Base-by-base conservation (phyloP, 768 basidiomycete species). In the Naganishia friedmannii region DNA sequence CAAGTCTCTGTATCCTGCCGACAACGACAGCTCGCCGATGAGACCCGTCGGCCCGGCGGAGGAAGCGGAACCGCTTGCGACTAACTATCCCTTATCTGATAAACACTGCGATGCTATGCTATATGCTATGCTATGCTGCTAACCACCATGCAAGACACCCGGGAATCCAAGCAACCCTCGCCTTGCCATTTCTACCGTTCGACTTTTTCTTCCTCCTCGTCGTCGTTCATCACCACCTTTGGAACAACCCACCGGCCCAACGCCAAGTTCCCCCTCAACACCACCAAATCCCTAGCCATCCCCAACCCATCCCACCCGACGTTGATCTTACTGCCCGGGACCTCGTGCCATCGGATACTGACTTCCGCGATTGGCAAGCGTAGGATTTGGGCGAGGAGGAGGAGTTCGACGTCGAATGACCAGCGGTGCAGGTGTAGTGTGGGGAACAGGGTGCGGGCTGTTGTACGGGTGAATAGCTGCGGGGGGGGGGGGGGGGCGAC, bases 361-460 rank as follows among this genome's bases (percentile, higher is more conserved):
- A 96, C 91, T 78, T 97, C 94, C 8, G 81, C 85, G 1, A 93
- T 89, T 1, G 92, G 90, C 69, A 96, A 89, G 10, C 84, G 76
- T 48, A 90, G 83, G 78, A 89, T 86, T 77, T 91, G 89, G 10
- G 93, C 92, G 46, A 94, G 85, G 12, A 96, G 84, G 23, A 97
- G 84, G 5, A 96, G 86, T 80, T 97, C 94, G 69, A 96, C 93
- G 81, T 97, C 94, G 76, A 97, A 97, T 79, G 95, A 93, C 94
- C 94, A 97, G 0, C 90, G 89, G 6, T 89, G 84, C 32, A 95
- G 88, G 76, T 91, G 93, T 77, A 95, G 89, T 1, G 85, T 84
- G 0, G 92, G 92, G 81, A 95, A 97, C 71, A 97, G 88, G 70
- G 86, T 86, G 65, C 85, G 87, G 10, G 93, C 93, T 0, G 93